Evolutionary conservation across 148 eudicot species (phyloP), one percentile per base, ranked within the genome.

Genomic region (Persicaria tinctoria): DNA sequence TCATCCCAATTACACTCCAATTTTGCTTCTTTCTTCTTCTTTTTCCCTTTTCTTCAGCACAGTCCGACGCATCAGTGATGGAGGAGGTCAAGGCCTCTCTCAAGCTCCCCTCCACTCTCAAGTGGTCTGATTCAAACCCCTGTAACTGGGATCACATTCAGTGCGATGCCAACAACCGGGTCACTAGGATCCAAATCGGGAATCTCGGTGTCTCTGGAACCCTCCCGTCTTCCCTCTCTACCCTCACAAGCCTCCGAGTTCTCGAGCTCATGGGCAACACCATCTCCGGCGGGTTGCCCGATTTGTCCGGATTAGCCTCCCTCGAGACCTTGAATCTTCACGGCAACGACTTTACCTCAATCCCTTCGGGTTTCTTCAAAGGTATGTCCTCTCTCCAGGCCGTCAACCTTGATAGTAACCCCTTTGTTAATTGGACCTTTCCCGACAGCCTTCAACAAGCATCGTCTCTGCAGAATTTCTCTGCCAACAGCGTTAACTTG

Each of bases 141-240:
- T 88, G 97, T 57, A 54, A 49, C 0, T 91, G 97, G 97, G 10
- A 47, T 2, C 44, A 69, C 0, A 85, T 94, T 7, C 27, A 14
- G 4, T 94, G 98, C 78, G 56, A 85, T 9, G 66, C 74, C 0
- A 79, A 55, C 75, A 76, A 72, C 23, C 87, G 86, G 74, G 82
- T 94, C 46, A 85, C 84, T 57, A 80, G 87, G 72, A 90, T 94
- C 80, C 98, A 91, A 82, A 51, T 91, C 72, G 87, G 85, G 56
- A 68, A 73, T 18, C 73, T 70, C 51, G 50, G 51, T 1, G 76
- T 91, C 5, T 56, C 60, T 1, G 98, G 98, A 13, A 50, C 87
- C 51, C 82, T 94, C 2, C 85, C 93, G 0, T 51, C 77, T 1
- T 75, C 76, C 71, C 70, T 94, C 3, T 54, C 79, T 73, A 78